These are phyloP conservation scores for Austroboletus niveus DNA, from an alignment of 1,284 basidiomycete genomes.

Conservation along the genomic window DNA sequence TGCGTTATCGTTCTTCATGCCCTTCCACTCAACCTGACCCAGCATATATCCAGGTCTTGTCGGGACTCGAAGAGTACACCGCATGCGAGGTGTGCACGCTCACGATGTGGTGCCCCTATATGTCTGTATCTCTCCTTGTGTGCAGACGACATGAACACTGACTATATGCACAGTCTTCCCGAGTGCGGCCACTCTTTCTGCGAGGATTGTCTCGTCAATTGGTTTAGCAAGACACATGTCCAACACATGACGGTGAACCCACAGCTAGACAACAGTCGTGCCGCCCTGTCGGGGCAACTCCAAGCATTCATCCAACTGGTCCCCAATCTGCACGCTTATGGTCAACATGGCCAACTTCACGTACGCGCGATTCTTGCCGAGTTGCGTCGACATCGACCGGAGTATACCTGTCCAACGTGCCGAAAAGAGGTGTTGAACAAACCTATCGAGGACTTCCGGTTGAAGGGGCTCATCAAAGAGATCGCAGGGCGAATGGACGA, in stretches of 20 bases:
- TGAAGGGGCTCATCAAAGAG: constrained; percentile 54
- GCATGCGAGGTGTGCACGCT: constrained; percentile 61
- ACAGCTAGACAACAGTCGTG: constrained; percentile 36
- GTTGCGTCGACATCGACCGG: constrained; percentile 37
- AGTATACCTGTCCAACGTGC: constrained; percentile 68
- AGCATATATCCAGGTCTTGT: constrained; percentile 13
- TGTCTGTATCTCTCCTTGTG: constrained; percentile 41
- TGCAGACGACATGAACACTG: neutral
- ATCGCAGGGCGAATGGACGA: constrained; percentile 49
- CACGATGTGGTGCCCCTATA: constrained; percentile 62
- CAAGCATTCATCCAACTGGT: constrained; percentile 25
- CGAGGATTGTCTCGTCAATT: constrained; percentile 57
- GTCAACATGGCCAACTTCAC: constrained; percentile 22
- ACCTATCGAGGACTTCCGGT: constrained; percentile 57
- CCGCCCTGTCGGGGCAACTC: constrained; percentile 18
- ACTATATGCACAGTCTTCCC: constrained; percentile 42
- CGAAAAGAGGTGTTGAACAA: constrained; percentile 44
- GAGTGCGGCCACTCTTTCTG: constrained; percentile 74
- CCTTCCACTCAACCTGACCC: neutral
- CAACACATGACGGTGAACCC: constrained; percentile 52
- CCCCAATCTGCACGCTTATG: constrained; percentile 24
- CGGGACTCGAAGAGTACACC: constrained; percentile 48
- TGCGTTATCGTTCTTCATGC: neutral
- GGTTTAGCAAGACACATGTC: constrained; percentile 55
- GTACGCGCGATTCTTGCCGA: constrained; percentile 17